phyloP scores from a whole-genome alignment of 257 asterid genomes.

The Ajuga chamaepitys region DNA sequence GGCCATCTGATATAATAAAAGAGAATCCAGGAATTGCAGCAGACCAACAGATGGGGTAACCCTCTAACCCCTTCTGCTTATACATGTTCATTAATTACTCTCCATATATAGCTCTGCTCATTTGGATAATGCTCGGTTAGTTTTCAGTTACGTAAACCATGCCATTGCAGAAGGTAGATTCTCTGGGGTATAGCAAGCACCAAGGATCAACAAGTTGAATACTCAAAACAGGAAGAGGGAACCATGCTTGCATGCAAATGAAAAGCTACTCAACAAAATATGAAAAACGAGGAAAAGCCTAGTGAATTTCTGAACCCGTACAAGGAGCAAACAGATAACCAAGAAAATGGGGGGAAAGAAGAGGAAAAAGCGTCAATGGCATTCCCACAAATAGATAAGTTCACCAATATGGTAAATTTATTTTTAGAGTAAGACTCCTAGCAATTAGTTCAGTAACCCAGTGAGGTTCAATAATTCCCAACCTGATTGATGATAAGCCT shows the following conservation, averaged over 20 bases:
- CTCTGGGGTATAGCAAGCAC: not conserved
- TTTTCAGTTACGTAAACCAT: too few species aligned
- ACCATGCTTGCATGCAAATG: not conserved
- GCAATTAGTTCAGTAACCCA: not conserved
- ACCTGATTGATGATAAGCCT: not conserved
- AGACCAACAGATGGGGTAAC: not conserved
- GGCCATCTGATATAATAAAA: conserved; percentile 11
- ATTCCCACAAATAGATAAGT: not conserved
- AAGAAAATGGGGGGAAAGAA: not conserved
- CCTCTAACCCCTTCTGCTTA: not conserved
- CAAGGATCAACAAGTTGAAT: not conserved
- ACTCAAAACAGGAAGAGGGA: not conserved
- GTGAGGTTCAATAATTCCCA: not conserved
- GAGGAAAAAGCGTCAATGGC: not conserved
- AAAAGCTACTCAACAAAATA: not conserved
- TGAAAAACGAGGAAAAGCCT: not conserved
- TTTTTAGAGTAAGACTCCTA: not conserved
- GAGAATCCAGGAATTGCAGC: not conserved
- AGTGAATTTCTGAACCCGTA: not conserved
- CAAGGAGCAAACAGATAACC: not conserved
- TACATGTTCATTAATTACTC: not conserved
- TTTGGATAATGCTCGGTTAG: not conserved
- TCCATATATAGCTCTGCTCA: not conserved
- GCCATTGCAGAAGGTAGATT: not conserved
- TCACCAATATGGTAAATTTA: not conserved